Evolutionary conservation across 2,329 filamentous ascomycete species (phyloP).

Genomic region (Atkinsonella texensis): DNA sequence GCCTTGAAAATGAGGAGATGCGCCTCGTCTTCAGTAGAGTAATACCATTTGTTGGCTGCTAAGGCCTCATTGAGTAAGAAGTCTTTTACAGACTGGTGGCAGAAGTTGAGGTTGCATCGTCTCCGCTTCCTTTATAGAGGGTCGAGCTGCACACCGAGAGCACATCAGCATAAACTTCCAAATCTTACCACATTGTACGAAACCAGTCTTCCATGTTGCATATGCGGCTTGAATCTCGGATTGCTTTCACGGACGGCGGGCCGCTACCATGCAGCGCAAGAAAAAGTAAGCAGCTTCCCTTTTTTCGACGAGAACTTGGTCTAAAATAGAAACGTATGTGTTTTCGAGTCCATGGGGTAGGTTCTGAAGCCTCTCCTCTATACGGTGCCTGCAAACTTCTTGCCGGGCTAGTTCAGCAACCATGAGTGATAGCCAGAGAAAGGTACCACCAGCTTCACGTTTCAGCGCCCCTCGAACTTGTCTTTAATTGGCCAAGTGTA

Average conservation of each 20-base stretch:
- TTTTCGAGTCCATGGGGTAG: conserved; percentile 6
- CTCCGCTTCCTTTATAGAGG: neutral
- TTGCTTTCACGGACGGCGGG: conserved; percentile 3
- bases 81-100: conserved; percentile 7
- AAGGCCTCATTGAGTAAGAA: conserved; percentile 1
- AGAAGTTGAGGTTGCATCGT: conserved; percentile 7
- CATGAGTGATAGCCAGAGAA: conserved; percentile 7
- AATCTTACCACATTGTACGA: neutral
- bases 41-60: conserved; percentile 2
- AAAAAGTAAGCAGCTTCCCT: conserved; percentile 4
- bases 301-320: neutral
- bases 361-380: conserved; percentile 1
- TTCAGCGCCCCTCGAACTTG: neutral
- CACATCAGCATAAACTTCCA: conserved; percentile 5
- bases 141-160: conserved; percentile 4
- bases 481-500: neutral
- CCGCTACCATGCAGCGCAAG: conserved; percentile 5
- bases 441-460: conserved; percentile 4
- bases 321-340: conserved; percentile 4
- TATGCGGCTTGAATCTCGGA: conserved; percentile 1
- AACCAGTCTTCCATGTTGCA: conserved; percentile 3
- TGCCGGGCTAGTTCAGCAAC: neutral
- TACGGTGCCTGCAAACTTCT: neutral
- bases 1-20: conserved; percentile 4
- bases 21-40: neutral